Conservation (phyloP, 208 protist genomes). For the Leishmania amazonensis region DNA sequence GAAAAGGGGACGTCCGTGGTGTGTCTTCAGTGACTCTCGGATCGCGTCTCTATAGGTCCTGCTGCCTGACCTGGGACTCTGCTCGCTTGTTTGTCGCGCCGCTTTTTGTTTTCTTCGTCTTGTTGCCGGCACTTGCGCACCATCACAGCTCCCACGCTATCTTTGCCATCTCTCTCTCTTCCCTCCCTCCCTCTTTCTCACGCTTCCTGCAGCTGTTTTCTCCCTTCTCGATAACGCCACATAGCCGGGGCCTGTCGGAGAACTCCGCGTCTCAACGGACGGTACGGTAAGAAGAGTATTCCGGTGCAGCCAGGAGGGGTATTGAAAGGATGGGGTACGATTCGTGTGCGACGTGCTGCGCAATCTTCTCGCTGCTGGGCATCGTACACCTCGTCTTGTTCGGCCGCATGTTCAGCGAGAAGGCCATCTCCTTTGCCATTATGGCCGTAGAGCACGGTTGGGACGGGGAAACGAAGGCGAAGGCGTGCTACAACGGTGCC, state of each 20-base stretch:
- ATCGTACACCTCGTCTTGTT: constrained; percentile 86
- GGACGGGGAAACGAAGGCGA: constrained; percentile 76
- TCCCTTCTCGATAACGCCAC: neutral
- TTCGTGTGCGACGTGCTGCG: constrained; percentile 77
- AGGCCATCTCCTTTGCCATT: constrained; percentile 80
- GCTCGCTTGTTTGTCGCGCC: neutral
- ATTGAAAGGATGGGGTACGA: constrained; percentile 53
- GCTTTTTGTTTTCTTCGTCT: neutral
- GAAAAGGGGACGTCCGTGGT: neutral
- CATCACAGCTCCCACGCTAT: neutral
- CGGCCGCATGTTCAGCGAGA: constrained; percentile 74
- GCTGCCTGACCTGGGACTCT: neutral
- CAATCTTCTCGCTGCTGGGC: constrained; percentile 83
- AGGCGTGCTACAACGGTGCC: constrained; percentile 85
- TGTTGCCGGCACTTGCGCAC: neutral
- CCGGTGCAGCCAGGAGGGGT: too few relatives aligned
- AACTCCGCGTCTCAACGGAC: neutral
- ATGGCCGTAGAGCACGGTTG: constrained; percentile 67
- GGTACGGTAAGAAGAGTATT: neutral
- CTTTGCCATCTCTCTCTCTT: neutral
- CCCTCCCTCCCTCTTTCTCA: neutral
- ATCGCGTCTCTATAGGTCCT: neutral
- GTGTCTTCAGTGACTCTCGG: neutral
- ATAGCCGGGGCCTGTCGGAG: neutral
- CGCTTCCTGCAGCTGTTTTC: neutral